These are phyloP conservation scores for Ramicandelaber brevisporus DNA, from an alignment of 192 early-diverging fungal species.

Conservation along the genomic window DNA sequence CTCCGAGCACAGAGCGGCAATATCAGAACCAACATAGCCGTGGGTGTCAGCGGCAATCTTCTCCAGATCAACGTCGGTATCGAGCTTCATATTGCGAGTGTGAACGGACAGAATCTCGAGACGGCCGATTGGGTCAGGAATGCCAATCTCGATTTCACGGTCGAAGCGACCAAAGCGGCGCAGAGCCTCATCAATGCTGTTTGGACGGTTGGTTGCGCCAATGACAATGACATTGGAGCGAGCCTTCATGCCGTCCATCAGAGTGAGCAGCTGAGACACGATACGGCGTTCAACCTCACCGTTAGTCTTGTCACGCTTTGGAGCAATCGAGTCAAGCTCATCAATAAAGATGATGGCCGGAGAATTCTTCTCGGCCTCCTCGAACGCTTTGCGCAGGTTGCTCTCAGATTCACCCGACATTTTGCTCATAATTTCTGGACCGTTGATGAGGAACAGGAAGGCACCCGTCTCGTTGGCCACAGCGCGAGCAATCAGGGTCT, in stretches of 20 bases:
- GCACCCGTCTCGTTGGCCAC: conserved; percentile 99
- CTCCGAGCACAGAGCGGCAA: conserved; percentile 93
- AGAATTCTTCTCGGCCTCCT: conserved; percentile 94
- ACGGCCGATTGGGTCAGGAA: conserved; percentile 93
- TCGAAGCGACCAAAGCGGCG: conserved; percentile 89
- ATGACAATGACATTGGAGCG: conserved; percentile 96
- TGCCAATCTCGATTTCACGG: conserved; percentile 99
- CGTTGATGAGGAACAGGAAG: conserved; percentile 98
- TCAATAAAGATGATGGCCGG: conserved; percentile 99
- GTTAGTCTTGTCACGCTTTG: conserved; percentile 89
- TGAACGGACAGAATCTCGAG: conserved; percentile 97
- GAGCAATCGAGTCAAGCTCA: conserved; percentile 99
- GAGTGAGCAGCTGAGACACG: conserved; percentile 96
- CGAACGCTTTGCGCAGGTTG: conserved; percentile 94
- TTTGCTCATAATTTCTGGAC: conserved; percentile 99
- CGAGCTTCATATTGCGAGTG: conserved; percentile 99
- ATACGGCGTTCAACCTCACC: conserved; percentile 99
- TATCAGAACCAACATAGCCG: conserved; percentile 91
- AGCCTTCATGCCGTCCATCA: conserved; percentile 99
- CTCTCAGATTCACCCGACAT: conserved; percentile 98
- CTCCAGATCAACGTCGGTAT: conserved; percentile 90
- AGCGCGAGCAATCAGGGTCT: conserved; percentile 93
- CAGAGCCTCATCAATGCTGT: conserved; percentile 95
- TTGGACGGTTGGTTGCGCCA: conserved; percentile 98
- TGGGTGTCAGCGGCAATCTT: conserved; percentile 93